Percentiles rank a stretch among this genome's conserved stretches.
These are phyloP conservation scores for Rasamsonia emersonii DNA, from an alignment of 2,329 filamentous ascomycete species.

Conservation along the genomic window DNA sequence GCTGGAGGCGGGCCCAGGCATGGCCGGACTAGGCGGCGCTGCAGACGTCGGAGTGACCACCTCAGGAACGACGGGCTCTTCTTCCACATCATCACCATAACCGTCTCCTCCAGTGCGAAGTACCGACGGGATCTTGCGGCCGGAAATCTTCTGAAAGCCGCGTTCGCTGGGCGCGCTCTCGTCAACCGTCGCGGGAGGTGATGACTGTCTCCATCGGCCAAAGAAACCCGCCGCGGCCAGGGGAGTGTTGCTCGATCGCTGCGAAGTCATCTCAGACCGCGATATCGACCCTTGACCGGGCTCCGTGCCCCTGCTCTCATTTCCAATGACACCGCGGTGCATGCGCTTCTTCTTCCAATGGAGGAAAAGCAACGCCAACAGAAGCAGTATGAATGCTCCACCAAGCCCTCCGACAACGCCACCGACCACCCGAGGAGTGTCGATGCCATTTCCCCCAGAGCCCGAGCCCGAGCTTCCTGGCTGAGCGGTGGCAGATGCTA, in stretches of 20 bases:
- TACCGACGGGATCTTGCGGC: slow-evolving; percentile 40
- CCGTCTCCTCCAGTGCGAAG: slow-evolving; percentile 40
- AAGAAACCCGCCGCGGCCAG: slow-evolving; percentile 34
- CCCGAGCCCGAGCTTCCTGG: slow-evolving; percentile 9
- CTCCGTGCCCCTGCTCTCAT: slow-evolving; percentile 11
- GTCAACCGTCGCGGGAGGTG: slow-evolving; percentile 25
- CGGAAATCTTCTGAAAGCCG: slow-evolving; percentile 42
- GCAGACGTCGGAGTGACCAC: slow-evolving; percentile 4
- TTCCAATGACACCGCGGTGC: slow-evolving; percentile 16
- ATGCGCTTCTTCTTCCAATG: slow-evolving; percentile 11
- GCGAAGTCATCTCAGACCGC: slow-evolving; percentile 23
- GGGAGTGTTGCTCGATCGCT: slow-evolving; percentile 30
- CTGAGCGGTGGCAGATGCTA: slow-evolving; percentile 3
- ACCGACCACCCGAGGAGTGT: slow-evolving; percentile 49
- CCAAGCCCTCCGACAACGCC: slow-evolving; percentile 56
- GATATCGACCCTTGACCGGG: slow-evolving; percentile 7
- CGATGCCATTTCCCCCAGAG: slow-evolving; percentile 14
- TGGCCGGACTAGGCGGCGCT: slow-evolving; percentile 8
- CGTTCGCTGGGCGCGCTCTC: slow-evolving; percentile 33
- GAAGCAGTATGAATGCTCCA: slow-evolving; percentile 45
- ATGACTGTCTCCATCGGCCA: slow-evolving; percentile 31
- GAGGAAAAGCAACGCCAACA: slow-evolving; percentile 25
- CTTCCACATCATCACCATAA: slow-evolving; percentile 30
- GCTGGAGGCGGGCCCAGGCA: slow-evolving; percentile 18
- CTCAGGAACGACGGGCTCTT: slow-evolving; percentile 15